These are phyloP conservation scores for Cyberlindnera maclurae DNA, from an alignment of 805 yeast genomes.

Conservation along the genomic window DNA sequence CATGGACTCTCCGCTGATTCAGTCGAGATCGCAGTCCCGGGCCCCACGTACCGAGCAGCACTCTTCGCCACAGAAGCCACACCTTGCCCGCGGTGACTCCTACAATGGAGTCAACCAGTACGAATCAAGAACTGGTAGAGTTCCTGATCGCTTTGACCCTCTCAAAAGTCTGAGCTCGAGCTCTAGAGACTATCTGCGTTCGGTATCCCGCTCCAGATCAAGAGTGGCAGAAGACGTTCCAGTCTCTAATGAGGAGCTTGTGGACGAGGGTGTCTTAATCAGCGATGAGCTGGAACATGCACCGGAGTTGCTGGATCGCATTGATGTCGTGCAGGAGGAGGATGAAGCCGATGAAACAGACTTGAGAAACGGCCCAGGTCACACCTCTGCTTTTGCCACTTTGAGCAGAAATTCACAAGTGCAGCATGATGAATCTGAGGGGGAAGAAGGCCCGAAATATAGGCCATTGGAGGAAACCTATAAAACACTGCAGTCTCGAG, in stretches of 20 bases:
- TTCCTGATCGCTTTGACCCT: constrained; percentile 16
- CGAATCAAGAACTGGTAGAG: constrained; percentile 23
- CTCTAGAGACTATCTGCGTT: constrained; percentile 45
- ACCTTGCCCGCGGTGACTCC: constrained; percentile 72
- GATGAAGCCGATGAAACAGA: constrained; percentile 3
- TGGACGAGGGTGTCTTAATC: constrained; percentile 48
- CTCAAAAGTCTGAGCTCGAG: constrained; percentile 25
- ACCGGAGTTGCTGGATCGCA: constrained; percentile 12
- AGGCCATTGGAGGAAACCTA: not conserved
- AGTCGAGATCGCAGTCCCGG: constrained; percentile 23
- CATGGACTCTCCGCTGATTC: constrained; percentile 27
- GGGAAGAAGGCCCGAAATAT: not conserved
- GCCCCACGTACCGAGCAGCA: constrained; percentile 4
- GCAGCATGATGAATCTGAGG: not conserved
- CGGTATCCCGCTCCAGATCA: constrained; percentile 59
- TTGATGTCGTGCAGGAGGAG: constrained; percentile 14
- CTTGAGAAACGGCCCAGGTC: not conserved
- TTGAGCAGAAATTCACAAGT: not conserved
- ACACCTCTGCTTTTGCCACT: constrained; percentile 1
- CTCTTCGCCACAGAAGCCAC: constrained; percentile 33
- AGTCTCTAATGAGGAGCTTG: constrained; percentile 36
- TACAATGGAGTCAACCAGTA: constrained; percentile 44
- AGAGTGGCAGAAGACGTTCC: constrained; percentile 33
- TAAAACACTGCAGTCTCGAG: not conserved
- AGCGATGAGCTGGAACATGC: constrained; percentile 35